Base-by-base conservation (phyloP, 306 rosid species). In the Citrullus amarus region DNA sequence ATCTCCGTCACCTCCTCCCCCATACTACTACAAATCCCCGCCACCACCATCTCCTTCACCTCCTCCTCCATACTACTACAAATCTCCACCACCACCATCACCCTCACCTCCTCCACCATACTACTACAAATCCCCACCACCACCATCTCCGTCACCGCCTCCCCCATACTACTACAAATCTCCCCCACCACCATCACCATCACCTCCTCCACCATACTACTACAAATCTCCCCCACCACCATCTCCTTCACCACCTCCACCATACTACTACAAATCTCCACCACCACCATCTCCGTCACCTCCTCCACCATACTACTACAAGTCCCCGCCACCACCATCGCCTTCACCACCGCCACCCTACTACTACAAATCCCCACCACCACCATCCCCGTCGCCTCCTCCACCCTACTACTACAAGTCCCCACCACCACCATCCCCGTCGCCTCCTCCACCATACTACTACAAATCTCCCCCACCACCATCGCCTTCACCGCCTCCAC, bases 321-420 rank as follows among this genome's bases (percentile, higher is more conserved):
- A 74, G n/a, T 91, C 98, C 30, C 96, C 97, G 0, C 97, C 97
- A 60, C 92, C 96, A 0, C 87, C 86, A 0, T n/a, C 83, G 65
- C 68, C 68, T 0, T 57, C 62, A 0, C 62, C 62, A 0, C 62
- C 62, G 1, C 62, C 62, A 9, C 62, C 62, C 20, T 57, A 57
- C 68, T 25, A 25, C 39, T 84, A 83, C 81, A 80, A 77, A 17
- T 77, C 84, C 0, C 84, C 86, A 0, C 97, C 97, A 60, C 92
- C 96, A 0, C 87, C 86, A 0, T 20, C 83, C 50, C 70, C 70
- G 0, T 59, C 38, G 0, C 66, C 66, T 0, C 66, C 66, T 10
- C 66, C 66, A 4, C 66, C 66, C 11, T 78, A 78, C 10, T 62
- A 48, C 11, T 78, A 62, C 76, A 78, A 65, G 3, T 81, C 83